Evolutionary conservation across 83 land plant species (phyloP).

Genomic region (Larix sibirica): DNA sequence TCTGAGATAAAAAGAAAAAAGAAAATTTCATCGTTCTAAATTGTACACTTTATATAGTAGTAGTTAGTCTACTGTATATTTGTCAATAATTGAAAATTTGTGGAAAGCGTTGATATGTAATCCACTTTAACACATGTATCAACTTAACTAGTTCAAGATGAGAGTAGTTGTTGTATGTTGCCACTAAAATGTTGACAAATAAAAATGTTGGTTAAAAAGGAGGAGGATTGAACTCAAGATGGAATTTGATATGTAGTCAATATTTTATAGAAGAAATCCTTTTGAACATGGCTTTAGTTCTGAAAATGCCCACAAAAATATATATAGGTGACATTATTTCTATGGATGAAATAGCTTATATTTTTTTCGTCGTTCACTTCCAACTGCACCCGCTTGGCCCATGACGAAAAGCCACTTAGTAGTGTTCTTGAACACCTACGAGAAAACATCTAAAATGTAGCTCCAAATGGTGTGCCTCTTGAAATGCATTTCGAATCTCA

Average conservation of each 20-base stretch:
- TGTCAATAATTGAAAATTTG: too few species aligned
- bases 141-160: too few species aligned
- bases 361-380: background rate
- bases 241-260: background rate
- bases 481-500: background rate
- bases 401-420: background rate
- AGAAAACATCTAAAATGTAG: background rate
- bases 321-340: background rate
- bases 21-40: too few species aligned
- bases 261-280: background rate
- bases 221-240: background rate
- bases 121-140: too few species aligned
- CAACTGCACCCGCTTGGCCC: background rate
- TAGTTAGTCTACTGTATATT: too few species aligned
- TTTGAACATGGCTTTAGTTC: background rate
- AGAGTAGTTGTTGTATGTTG: too few species aligned
- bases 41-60: too few species aligned
- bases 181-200: too few species aligned
- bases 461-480: background rate
- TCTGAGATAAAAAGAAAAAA: too few species aligned
- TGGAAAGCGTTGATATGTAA: too few species aligned
- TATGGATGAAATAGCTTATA: background rate
- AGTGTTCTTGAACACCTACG: background rate
- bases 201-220: background rate
- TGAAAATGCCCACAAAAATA: background rate